phyloP scores from a whole-genome alignment of 495 filamentous ascomycete genomes.

The Penicillium manginii region DNA sequence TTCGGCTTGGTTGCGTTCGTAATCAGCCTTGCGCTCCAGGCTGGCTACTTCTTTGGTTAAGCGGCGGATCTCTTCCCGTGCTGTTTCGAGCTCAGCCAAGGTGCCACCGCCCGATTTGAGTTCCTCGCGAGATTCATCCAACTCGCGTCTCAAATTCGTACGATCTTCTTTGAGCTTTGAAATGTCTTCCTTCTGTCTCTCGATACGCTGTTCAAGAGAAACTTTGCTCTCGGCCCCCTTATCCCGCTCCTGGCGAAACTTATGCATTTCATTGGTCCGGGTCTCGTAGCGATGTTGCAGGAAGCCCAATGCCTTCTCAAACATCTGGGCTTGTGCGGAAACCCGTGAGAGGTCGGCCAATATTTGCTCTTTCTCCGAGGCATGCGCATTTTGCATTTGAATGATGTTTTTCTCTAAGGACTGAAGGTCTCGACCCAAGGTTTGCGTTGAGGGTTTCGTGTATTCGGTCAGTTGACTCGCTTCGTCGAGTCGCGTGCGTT shows the following conservation, averaged over 20 bases:
- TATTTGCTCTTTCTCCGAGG: conserved; percentile 34
- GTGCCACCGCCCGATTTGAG: conserved; percentile 55
- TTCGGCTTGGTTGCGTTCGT: conserved; percentile 57
- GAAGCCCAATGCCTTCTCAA: conserved; percentile 30
- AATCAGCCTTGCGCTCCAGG: conserved; percentile 52
- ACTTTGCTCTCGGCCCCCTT: conserved; percentile 23
- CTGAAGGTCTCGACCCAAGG: conserved; percentile 36
- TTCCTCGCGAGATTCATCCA: conserved; percentile 50
- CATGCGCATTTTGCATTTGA: conserved; percentile 38
- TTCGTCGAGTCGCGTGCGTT: conserved; percentile 39
- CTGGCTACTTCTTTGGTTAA: conserved; percentile 44
- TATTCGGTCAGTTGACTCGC: conserved; percentile 41
- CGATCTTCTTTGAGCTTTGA: conserved; percentile 54
- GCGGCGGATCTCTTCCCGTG: conserved; percentile 47
- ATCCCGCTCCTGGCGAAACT: conserved; percentile 44
- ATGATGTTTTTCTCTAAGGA: conserved; percentile 39
- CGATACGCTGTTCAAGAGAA: conserved; percentile 35
- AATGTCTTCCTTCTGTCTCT: conserved; percentile 48
- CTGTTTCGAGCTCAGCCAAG: conserved; percentile 50
- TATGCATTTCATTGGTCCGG: conserved; percentile 40
- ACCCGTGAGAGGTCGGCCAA: conserved; percentile 27
- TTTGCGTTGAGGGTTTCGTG: conserved; percentile 36
- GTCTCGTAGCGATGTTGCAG: conserved; percentile 52
- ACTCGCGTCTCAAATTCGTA: conserved; percentile 48
- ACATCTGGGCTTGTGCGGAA: conserved; percentile 29